Evolutionary conservation across 257 asterid genomes (phyloP).

Genomic region (Solanum lignicaule): DNA sequence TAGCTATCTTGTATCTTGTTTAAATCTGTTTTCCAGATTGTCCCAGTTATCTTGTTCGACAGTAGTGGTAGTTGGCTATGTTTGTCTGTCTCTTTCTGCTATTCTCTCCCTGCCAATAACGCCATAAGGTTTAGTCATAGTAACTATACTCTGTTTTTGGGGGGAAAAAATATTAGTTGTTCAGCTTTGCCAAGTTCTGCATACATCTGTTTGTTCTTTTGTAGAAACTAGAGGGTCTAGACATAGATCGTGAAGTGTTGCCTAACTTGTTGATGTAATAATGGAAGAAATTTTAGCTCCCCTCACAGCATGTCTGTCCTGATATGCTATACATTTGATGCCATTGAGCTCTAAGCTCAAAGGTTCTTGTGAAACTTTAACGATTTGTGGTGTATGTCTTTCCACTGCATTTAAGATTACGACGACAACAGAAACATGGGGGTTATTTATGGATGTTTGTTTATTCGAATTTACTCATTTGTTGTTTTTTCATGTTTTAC

Average conservation of each 20-base stretch:
- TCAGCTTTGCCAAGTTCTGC: neutral
- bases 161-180: neutral
- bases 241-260: neutral
- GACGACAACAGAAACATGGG: neutral
- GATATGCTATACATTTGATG: neutral
- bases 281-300: neutral
- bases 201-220: neutral
- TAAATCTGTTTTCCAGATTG: neutral
- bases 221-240: neutral
- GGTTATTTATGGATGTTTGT: neutral
- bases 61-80: neutral
- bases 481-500: conserved; percentile 2
- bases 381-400: neutral
- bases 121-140: neutral
- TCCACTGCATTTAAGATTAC: neutral
- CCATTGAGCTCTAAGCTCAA: neutral
- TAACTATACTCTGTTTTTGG: neutral
- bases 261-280: neutral
- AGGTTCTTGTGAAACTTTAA: neutral
- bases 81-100: neutral
- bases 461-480: neutral
- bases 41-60: neutral
- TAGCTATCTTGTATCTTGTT: neutral
- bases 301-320: neutral
- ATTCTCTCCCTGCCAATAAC: neutral